Evolutionary conservation across 2,329 filamentous ascomycete species (phyloP), one percentile per base, ranked within the genome.

Genomic region (Trichoderma afroharzianum): DNA sequence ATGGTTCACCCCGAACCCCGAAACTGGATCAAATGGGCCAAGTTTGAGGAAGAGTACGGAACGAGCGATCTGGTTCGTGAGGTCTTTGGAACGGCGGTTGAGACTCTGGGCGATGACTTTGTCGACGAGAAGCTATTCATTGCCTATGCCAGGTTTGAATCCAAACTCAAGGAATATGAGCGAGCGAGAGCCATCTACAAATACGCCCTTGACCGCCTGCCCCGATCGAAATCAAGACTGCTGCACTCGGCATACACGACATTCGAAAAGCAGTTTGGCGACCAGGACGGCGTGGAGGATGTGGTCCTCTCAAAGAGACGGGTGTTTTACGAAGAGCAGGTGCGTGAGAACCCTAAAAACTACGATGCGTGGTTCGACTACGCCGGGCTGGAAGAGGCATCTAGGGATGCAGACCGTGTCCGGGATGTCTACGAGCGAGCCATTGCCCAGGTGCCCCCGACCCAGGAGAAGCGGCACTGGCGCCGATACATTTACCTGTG

Each of bases 11-110:
- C 96, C 0, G 95, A 98, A 78, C 93, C 96, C 26, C 90, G 93
- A 77, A 98, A 98, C 79, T 99, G 95, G 95, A 97, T 99, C 83
- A 98, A 98, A 80, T 99, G 96, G 96, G 92, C 95, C 72, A 93
- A 93, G 73, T 99, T 98, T 76, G 96, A 99, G 81, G 95, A 98
- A 80, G 96, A 99, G 79, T 93, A 91, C 76, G 96, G 96, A 9
- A 97, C 94, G 1, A 95, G 92, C 78, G 95, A 98, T 77, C 81
- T 95, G 75, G 96, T 99, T 7, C 88, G 96, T 26, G 94, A 98
- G 74, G 95, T 98, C 0, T 98, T 94, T 79, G 94, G 95, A 4
- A 87, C 88, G 70, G 95, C 95, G 1, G 91, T 98, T 36, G 95
- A 98, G 80, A 91, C 93, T 0, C 83, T 99, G 36, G 95, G 95